Base-by-base conservation (phyloP, 352 stramenopile species). In the Saprolegnia diclina region DNA sequence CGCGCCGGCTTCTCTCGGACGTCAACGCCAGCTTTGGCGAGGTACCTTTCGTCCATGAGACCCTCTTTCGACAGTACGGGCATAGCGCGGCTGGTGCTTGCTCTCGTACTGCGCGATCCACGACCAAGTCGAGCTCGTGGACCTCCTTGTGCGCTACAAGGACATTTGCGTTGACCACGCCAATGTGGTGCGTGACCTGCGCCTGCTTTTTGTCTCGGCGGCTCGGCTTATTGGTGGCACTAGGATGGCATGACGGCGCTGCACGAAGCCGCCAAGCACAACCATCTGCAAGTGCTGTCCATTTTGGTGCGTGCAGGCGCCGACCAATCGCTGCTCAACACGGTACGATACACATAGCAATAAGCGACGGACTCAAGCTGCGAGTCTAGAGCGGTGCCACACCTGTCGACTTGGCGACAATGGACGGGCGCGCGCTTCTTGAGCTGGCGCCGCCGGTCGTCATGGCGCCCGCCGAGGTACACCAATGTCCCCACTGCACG, bases 21-120 rank as follows among this genome's bases (percentile, higher is more conserved):
- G 53, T 66, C 57, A 66, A 66, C 38, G 57, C n/a, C 21, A 24
- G 19, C 14, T 66, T 66, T 66, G 57, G 57, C 57, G 57, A 66
- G 57, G 42, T 48, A 48, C 3, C 3, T 35, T 35, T 2, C 29
- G 29, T 35, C 29, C 29, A 35, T n/a, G n/a, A n/a, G n/a, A n/a
- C n/a, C n/a, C n/a, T n/a, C n/a, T n/a, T 14, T 45, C 38, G 38
- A 16, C 7, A 45, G 42, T 3, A 14, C 42, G 42, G 11, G 42
- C 18, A 10, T n/a, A 48, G 42, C 18, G 50, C 22, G 40, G 57
- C 16, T 66, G 57, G 57, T 44, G 37, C 7, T 22, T 66, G 5
- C 16, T 66, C 14, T 54, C 40, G 16, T 66, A 38, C 50, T 24
- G 37, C 5, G 50, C 57, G 5, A 22, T 55, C 19, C 57, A 66